phyloP scores from a whole-genome alignment of 352 stramenopile genomes.

The Pilasporangium apinafurcum region DNA sequence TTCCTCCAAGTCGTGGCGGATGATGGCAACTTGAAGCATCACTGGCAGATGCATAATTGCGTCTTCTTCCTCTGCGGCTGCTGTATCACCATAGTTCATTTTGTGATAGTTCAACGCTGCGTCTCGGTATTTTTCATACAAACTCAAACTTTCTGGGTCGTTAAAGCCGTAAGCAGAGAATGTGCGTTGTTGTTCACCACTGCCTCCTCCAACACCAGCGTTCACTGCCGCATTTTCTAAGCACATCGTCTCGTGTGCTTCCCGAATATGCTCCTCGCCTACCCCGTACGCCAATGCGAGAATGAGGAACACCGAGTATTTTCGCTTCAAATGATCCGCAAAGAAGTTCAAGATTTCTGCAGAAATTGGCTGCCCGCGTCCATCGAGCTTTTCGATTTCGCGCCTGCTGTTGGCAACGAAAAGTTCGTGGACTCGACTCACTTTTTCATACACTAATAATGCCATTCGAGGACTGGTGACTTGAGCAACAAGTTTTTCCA shows the following conservation, averaged over 20 bases:
- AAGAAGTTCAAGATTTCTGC: conserved; percentile 79
- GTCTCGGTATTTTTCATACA: conserved; percentile 85
- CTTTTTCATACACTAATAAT: conserved; percentile 85
- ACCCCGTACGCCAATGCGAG: conserved; percentile 72
- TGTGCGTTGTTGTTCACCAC: conserved; percentile 39
- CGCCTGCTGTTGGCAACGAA: conserved; percentile 74
- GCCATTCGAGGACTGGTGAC: conserved; percentile 75
- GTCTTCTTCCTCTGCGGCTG: conserved; percentile 78
- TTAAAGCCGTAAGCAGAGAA: conserved; percentile 66
- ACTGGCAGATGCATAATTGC: conserved; percentile 87
- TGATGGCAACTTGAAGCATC: conserved; percentile 75
- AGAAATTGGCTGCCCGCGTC: conserved; percentile 29
- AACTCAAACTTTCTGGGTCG: conserved; percentile 61
- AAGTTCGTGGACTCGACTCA: conserved; percentile 82
- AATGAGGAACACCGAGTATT: conserved; percentile 86
- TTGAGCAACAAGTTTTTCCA: conserved; percentile 81
- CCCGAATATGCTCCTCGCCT: conserved; percentile 69
- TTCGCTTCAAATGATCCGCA: conserved; percentile 78
- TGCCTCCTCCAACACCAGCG: conserved; percentile 68
- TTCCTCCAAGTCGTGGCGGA: conserved; percentile 70
- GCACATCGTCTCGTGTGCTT: conserved; percentile 80
- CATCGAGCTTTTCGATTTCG: conserved; percentile 59
- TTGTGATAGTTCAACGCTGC: conserved; percentile 76
- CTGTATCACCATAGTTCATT: conserved; percentile 81
- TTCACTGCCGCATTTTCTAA: conserved; percentile 65